Evolutionary conservation across 805 yeast genomes (phyloP).

Genomic region (Nakazawaea sp.): DNA sequence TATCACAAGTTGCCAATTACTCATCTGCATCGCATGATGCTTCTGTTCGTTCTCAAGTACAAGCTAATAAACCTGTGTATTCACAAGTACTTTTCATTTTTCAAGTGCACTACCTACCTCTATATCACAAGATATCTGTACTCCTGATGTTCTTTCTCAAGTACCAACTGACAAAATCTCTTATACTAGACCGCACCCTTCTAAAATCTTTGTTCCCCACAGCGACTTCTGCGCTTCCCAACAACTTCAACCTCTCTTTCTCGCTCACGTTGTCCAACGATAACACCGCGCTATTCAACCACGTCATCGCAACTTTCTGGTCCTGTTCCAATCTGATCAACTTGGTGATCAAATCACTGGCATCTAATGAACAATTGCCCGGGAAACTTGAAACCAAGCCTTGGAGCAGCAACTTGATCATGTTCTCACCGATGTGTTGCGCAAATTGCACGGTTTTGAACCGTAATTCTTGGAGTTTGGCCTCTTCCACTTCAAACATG

Average conservation of each 20-base stretch:
- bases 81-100: no score
- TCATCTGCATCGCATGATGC: no score
- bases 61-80: no score
- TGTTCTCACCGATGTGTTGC: slow-evolving; percentile 46
- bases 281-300: slow-evolving; percentile 54
- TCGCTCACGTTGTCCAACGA: slow-evolving; percentile 60
- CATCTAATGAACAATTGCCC: slow-evolving; percentile 61
- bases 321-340: slow-evolving; percentile 47
- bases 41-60: no score
- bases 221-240: slow-evolving; percentile 50
- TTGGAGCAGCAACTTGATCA: slow-evolving; percentile 45
- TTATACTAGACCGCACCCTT: slow-evolving; percentile 62
- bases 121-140: slow-evolving; percentile 2
- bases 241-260: slow-evolving; percentile 61
- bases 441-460: slow-evolving; percentile 40
- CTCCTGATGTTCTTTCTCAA: slow-evolving; percentile 58
- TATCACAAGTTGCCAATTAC: no score
- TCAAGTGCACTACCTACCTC: no score
- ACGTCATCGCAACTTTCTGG: slow-evolving; percentile 34
- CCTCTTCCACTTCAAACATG: slow-evolving; percentile 30
- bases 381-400: slow-evolving; percentile 74
- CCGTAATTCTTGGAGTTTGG: slow-evolving; percentile 28
- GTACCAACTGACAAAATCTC: slow-evolving; percentile 81
- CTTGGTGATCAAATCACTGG: slow-evolving; percentile 66
- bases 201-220: slow-evolving; percentile 64